phyloP scores from a whole-genome alignment of 2,329 filamentous ascomycete species.

The Aspergillus ustus region DNA sequence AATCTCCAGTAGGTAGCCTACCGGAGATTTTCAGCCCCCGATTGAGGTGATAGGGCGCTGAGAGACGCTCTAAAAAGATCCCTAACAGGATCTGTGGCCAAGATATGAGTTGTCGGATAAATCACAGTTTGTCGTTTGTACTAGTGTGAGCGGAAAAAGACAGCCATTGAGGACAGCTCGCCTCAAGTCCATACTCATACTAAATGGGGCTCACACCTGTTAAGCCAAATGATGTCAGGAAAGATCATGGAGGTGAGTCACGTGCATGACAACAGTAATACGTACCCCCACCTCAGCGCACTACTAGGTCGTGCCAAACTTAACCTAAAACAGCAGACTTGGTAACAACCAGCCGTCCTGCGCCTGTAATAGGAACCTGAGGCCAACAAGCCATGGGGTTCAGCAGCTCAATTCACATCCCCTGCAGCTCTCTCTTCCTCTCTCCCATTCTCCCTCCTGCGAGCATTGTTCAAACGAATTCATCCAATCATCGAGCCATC shows the following conservation, averaged over 20 bases:
- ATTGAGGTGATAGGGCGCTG: conserved; percentile 2
- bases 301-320: not conserved
- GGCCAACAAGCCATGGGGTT: conserved; percentile 8
- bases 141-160: not conserved
- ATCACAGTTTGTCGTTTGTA: not conserved
- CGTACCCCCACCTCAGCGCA: conserved; percentile 5
- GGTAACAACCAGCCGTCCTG: conserved; percentile 3
- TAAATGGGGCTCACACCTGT: not conserved
- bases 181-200: not conserved
- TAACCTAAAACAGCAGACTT: conserved; percentile 1
- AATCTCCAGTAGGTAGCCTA: not conserved
- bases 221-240: conserved; percentile 6
- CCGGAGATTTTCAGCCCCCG: conserved; percentile 5
- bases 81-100: conserved; percentile 9
- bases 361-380: conserved; percentile 17
- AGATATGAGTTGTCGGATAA: conserved; percentile 13
- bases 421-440: conserved; percentile 14
- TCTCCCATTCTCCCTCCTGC: conserved; percentile 14
- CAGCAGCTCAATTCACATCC: not conserved
- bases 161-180: not conserved
- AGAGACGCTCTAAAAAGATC: not conserved
- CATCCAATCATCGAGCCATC: conserved; percentile 15
- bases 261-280: conserved; percentile 20
- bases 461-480: conserved; percentile 14
- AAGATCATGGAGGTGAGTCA: conserved; percentile 11